phyloP scores from a whole-genome alignment of 306 rosid species.

The Castanea sativa region DNA sequence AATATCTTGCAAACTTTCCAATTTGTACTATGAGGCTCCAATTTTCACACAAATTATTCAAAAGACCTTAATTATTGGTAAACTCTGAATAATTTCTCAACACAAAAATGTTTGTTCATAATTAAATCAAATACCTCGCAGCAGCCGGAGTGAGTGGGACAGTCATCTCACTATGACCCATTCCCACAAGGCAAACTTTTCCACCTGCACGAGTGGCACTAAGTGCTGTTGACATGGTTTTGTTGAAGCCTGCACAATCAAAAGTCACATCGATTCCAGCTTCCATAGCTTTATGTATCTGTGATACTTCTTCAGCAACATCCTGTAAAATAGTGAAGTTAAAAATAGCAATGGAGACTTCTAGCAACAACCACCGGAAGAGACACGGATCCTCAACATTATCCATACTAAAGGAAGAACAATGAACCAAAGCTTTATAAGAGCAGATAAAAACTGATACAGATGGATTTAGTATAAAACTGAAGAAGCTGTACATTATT shows the following conservation, averaged over 20 bases:
- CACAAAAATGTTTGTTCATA: background rate
- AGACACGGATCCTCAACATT: background rate
- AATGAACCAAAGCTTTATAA: background rate
- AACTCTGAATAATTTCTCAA: background rate
- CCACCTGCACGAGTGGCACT: slow-evolving; percentile 75
- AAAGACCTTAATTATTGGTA: background rate
- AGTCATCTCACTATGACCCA: slow-evolving; percentile 81
- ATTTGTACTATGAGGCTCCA: background rate
- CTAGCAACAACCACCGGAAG: background rate
- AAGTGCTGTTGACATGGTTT: slow-evolving; percentile 85
- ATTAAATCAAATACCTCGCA: slow-evolving; percentile 49
- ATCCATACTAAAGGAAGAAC: slow-evolving; percentile 9
- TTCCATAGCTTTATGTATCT: slow-evolving; percentile 60
- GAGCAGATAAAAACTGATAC: background rate
- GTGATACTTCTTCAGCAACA: slow-evolving; percentile 55
- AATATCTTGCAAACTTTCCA: background rate
- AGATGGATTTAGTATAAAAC: background rate
- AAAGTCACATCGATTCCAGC: slow-evolving; percentile 58
- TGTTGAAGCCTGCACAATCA: slow-evolving; percentile 85
- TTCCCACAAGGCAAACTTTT: slow-evolving; percentile 86
- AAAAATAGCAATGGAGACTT: slow-evolving; percentile 5
- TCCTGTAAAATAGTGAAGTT: slow-evolving; percentile 41
- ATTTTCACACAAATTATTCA: background rate
- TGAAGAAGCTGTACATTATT: background rate
- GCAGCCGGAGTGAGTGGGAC: slow-evolving; percentile 81